phyloP scores from a whole-genome alignment of 1,139 yeast species.

The Hyphopichia fennica region DNA sequence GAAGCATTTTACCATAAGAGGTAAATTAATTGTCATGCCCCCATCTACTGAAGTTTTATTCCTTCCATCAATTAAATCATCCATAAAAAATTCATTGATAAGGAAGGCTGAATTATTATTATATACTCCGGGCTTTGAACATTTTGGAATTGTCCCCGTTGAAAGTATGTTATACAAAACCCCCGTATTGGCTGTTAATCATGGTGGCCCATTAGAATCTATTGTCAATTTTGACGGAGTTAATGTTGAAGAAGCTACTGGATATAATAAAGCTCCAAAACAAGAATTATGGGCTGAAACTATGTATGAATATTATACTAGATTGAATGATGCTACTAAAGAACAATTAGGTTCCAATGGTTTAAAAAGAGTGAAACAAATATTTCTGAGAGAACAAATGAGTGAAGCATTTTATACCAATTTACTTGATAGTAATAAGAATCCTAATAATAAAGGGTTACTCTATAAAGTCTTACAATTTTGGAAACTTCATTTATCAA shows the following conservation, averaged over 20 bases:
- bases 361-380: slow-evolving; percentile 43
- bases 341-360: slow-evolving; percentile 50
- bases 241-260: slow-evolving; percentile 57
- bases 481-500: slow-evolving; percentile 9
- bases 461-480: slow-evolving; percentile 8
- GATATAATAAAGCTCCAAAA: slow-evolving; percentile 66
- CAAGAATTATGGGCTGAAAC: slow-evolving; percentile 64
- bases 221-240: slow-evolving; percentile 47
- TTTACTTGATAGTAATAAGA: slow-evolving; percentile 12
- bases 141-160: slow-evolving; percentile 95
- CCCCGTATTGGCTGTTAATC: slow-evolving; percentile 82
- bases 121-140: slow-evolving; percentile 91
- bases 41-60: slow-evolving; percentile 60
- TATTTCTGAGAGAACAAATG: slow-evolving; percentile 66
- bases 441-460: slow-evolving; percentile 12
- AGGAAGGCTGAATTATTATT: slow-evolving; percentile 58
- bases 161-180: slow-evolving; percentile 87
- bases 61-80: slow-evolving; percentile 73
- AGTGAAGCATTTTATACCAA: slow-evolving; percentile 46
- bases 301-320: slow-evolving; percentile 42
- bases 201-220: slow-evolving; percentile 94
- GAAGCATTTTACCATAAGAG: slow-evolving; percentile 48
- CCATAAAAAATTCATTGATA: slow-evolving; percentile 65
- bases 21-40: slow-evolving; percentile 39
- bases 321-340: slow-evolving; percentile 27